Conservation (phyloP, 176 grass and related monocot species). For the Aechmea fasciata region DNA sequence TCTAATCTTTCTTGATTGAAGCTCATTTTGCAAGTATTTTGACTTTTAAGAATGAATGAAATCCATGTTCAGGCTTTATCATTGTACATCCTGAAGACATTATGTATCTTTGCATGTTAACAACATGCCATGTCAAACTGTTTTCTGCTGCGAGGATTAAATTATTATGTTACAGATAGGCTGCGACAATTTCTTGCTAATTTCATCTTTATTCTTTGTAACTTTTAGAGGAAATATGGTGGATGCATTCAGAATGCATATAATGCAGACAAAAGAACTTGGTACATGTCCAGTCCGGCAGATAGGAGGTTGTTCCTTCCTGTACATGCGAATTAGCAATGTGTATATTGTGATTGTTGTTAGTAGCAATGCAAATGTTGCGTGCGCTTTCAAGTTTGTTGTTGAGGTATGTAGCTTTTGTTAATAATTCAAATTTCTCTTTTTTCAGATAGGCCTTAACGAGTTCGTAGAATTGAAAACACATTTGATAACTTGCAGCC, state of each 20-base stretch:
- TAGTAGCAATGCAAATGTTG: conserved; percentile 91
- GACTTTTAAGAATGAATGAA: background rate
- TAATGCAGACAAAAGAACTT: conserved; percentile 96
- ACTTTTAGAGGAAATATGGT: conserved; percentile 81
- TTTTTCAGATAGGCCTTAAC: background rate
- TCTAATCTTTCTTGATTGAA: background rate
- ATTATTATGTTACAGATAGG: too few species aligned
- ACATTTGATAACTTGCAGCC: background rate
- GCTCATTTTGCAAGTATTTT: background rate
- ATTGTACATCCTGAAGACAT: too few species aligned
- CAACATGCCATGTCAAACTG: too few species aligned
- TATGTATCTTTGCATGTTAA: too few species aligned
- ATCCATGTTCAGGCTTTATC: background rate
- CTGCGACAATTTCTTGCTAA: background rate
- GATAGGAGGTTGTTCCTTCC: conserved; percentile 89
- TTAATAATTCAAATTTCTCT: background rate
- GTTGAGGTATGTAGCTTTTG: conserved; percentile 55
- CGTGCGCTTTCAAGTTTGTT: conserved; percentile 85
- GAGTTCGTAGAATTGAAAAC: background rate
- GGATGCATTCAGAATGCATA: conserved; percentile 92
- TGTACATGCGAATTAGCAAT: conserved; percentile 95
- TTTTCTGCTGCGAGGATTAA: too few species aligned
- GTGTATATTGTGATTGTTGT: conserved; percentile 93
- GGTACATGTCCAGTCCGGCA: conserved; percentile 85
- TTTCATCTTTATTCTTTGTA: conserved; percentile 4